Evolutionary conservation across 805 yeast genomes (phyloP).

Genomic region (Ogataea ramenticola): DNA sequence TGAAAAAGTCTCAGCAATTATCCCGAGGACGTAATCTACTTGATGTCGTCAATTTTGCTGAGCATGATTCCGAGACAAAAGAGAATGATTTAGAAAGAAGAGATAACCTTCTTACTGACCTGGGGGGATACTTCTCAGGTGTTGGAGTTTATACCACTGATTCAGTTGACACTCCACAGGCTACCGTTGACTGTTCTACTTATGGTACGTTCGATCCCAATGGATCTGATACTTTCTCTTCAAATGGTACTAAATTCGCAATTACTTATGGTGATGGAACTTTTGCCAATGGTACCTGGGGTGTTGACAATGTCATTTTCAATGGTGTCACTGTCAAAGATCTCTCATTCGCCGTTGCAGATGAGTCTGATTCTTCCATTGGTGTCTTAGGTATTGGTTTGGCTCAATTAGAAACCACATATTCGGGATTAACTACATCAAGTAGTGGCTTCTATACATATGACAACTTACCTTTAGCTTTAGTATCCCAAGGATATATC

Average conservation of each 20-base stretch:
- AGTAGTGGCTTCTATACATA: conserved; percentile 32
- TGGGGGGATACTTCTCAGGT: too few species aligned
- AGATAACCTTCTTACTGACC: too few species aligned
- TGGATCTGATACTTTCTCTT: conserved; percentile 30
- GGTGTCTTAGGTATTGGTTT: conserved; percentile 78
- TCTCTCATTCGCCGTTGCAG: conserved; percentile 71
- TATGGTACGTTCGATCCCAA: conserved; percentile 43
- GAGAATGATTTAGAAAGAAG: background rate
- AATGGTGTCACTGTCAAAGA: conserved; percentile 40
- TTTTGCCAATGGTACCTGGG: conserved; percentile 48
- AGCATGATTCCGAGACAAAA: background rate
- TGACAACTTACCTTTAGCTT: conserved; percentile 57
- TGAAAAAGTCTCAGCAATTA: too few species aligned
- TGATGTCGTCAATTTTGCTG: conserved; percentile 4
- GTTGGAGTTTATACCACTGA: background rate
- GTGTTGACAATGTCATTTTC: conserved; percentile 50
- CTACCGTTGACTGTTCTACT: conserved; percentile 31
- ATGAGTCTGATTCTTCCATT: conserved; percentile 49
- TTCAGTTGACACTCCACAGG: conserved; percentile 2
- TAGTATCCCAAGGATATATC: conserved; percentile 53
- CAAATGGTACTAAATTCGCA: conserved; percentile 33
- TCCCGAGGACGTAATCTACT: conserved; percentile 3
- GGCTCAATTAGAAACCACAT: conserved; percentile 60
- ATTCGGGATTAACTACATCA: conserved; percentile 20
- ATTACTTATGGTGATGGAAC: conserved; percentile 45